Conservation (phyloP, 768 basidiomycete genomes). For the Daedaleopsis sinensis region DNA sequence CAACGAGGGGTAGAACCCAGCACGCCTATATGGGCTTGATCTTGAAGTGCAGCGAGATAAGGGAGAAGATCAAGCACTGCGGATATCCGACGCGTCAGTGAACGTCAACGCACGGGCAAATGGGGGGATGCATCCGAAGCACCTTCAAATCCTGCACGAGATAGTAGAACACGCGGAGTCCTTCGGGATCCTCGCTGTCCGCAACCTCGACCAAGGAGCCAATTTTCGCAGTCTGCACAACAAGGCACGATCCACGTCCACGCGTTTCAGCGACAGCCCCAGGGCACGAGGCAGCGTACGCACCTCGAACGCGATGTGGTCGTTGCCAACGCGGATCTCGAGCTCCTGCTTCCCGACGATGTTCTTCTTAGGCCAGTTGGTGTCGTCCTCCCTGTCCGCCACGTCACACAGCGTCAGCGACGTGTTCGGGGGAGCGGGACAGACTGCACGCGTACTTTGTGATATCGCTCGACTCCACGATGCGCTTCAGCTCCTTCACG, state of each 20-base stretch:
- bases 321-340: slow-evolving; percentile 90
- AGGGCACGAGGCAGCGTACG: slow-evolving; percentile 25
- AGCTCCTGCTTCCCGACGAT: slow-evolving; percentile 98
- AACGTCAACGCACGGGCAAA: no score
- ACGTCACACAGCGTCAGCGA: not conserved
- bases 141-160: slow-evolving; percentile 98
- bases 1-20: not conserved
- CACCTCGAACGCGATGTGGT: slow-evolving; percentile 97
- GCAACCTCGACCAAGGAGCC: slow-evolving; percentile 96
- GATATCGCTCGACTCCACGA: slow-evolving; percentile 92
- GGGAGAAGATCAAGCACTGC: slow-evolving; percentile 96
- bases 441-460: slow-evolving; percentile 66
- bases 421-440: not conserved
- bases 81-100: not conserved
- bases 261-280: not conserved
- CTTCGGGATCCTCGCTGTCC: slow-evolving; percentile 96
- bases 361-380: slow-evolving; percentile 98
- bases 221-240: slow-evolving; percentile 90
- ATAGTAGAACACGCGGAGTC: slow-evolving; percentile 97
- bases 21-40: slow-evolving; percentile 90
- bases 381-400: slow-evolving; percentile 89
- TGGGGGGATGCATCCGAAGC: slow-evolving; percentile 19
- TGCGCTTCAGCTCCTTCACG: slow-evolving; percentile 91
- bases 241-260: not conserved
- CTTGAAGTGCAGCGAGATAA: slow-evolving; percentile 99